Percentiles rank a stretch among this genome's conserved stretches.
Conservation (phyloP, 2,329 filamentous ascomycete genomes). For the Alternaria alternata region DNA sequence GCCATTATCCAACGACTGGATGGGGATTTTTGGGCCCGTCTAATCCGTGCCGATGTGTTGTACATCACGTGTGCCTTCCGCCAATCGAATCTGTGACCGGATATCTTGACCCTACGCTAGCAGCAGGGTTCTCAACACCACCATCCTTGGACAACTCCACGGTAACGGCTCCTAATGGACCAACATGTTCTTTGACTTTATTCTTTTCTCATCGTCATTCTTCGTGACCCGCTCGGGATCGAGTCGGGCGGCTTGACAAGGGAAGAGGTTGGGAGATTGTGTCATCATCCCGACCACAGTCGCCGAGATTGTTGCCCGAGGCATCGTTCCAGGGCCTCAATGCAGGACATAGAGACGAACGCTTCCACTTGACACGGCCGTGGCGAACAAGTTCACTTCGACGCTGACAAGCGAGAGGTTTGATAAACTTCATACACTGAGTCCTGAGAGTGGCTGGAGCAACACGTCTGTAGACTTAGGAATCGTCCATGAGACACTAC, state of each 20-base stretch:
- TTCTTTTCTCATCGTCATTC: constrained; percentile 4
- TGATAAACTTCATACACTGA: too few species aligned
- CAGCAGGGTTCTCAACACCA: constrained; percentile 14
- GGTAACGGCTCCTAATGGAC: constrained; percentile 6
- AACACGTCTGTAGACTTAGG: too few species aligned
- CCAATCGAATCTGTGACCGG: constrained; percentile 14
- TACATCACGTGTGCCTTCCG: constrained; percentile 18
- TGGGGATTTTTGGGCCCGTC: constrained; percentile 18
- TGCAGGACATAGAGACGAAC: too few species aligned
- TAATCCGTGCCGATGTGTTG: constrained; percentile 27
- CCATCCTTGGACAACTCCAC: constrained; percentile 3
- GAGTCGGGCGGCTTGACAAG: background rate
- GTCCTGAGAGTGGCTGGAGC: accelerated
- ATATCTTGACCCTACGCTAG: constrained; percentile 9
- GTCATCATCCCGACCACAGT: background rate
- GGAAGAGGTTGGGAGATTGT: constrained; percentile 1
- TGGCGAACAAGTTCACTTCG: too few species aligned
- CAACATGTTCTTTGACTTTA: constrained; percentile 2
- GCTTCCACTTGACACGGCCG: too few species aligned
- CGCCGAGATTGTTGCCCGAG: background rate
- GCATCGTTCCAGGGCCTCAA: background rate
- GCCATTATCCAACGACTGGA: constrained; percentile 24
- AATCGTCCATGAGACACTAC: too few species aligned
- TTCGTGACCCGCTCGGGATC: background rate
- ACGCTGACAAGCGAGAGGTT: too few species aligned